Base-by-base conservation (phyloP, 2,329 filamentous ascomycete genomes). In the Monilinia laxa region DNA sequence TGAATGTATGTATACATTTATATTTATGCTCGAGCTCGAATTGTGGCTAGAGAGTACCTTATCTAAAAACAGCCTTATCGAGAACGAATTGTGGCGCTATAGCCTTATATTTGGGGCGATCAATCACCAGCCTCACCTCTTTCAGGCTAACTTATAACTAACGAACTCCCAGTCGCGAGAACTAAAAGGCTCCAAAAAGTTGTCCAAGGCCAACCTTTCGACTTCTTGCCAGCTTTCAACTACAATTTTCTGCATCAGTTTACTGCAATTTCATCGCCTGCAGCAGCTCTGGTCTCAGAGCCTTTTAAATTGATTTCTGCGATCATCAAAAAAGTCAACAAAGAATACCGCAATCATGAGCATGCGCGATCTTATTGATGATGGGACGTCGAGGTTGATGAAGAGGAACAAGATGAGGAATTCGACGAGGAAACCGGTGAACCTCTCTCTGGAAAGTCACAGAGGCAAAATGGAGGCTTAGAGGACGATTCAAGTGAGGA, bases 401-500 rank as follows among this genome's bases (percentile, higher is more conserved):
- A 95, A 67, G 91, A 94, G 71, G 86, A 88, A 69, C 91, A 94
- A 64, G 92, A 96, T 69, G 92, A 91, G 74, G 92, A 90, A 12
- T 90, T 90, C 69, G 90, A 92, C 73, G 92, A 93, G 71, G 90
- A 92, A 69, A 88, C 84, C 35, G 90, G 87, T 63, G 85, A 90
- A 73, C 78, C 80, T 57, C 81, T 80, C 56, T 72, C 78, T 16
- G 64, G 31, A 20, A 23, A 40, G 20, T 42, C 51, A 63, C 81
- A 81, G 75, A 78, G 81, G 68, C 72, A 73, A 68, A 69, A 73
- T 68, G 74, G 76, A 68, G 71, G 77, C 73, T 77, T 79, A 69
- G 78, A 80, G 57, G 89, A 94, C 74, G 93, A 97, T 78, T 96
- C 92, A 0, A 96, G 91, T 73, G 93, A 96, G 73, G 93, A 97